A percentile compares a stretch with the other conserved stretches of the same genome.
Evolutionary conservation across 2,329 filamentous ascomycete species (phyloP).

Genomic region (Diaporthe capsici): DNA sequence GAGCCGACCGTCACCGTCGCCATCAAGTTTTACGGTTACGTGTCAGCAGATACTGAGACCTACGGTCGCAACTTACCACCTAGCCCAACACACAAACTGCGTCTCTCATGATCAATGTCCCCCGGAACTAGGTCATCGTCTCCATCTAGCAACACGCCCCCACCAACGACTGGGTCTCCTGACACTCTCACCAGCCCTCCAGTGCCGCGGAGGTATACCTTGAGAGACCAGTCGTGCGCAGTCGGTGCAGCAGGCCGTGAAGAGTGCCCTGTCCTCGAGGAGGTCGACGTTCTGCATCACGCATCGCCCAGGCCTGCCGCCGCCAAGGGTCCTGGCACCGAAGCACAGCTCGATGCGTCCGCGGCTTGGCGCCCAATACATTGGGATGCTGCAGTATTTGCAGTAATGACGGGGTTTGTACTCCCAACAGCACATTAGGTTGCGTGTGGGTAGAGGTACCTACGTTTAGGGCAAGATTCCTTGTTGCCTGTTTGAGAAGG

Average conservation of each 20-base stretch:
- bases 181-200: background rate
- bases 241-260: conserved; percentile 32
- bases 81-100: background rate
- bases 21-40: background rate
- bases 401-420: conserved; percentile 19
- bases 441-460: background rate
- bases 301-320: background rate
- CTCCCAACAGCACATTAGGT: conserved; percentile 31
- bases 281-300: conserved; percentile 7
- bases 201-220: background rate
- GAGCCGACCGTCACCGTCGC: background rate
- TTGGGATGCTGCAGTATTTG: conserved; percentile 19
- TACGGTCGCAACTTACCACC: background rate
- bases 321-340: conserved; percentile 5
- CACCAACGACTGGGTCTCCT: background rate
- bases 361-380: conserved; percentile 13
- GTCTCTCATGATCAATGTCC: background rate
- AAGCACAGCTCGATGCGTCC: conserved; percentile 19
- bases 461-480: background rate
- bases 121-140: background rate
- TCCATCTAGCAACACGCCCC: background rate
- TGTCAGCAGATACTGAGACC: background rate
- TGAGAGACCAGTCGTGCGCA: conserved; percentile 1
- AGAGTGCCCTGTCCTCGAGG: background rate
- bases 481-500: conserved; percentile 1